Evolutionary conservation across 768 basidiomycete species (phyloP).

Genomic region (Phlebiopsis flavidoalba): DNA sequence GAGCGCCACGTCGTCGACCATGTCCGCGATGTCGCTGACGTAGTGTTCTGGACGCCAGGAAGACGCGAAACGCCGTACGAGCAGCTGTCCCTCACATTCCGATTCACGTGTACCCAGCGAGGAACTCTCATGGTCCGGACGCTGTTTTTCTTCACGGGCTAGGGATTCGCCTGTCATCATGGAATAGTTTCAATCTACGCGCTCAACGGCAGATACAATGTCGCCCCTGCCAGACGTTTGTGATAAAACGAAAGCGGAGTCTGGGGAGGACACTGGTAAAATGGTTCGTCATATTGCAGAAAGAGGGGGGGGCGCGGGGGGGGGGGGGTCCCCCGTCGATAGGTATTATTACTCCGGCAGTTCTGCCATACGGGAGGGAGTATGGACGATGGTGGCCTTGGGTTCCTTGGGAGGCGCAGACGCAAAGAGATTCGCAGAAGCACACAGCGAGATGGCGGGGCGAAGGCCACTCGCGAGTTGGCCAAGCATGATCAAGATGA

Average conservation of each 20-base stretch:
- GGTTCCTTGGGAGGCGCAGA: constrained; percentile 27
- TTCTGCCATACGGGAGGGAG: constrained; percentile 16
- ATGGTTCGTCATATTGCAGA: constrained; percentile 33
- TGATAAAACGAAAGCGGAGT: constrained; percentile 32
- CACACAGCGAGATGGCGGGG: constrained; percentile 32
- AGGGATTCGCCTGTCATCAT: constrained; percentile 38
- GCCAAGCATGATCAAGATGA: constrained; percentile 38
- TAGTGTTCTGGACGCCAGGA: constrained; percentile 37
- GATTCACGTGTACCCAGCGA: constrained; percentile 37
- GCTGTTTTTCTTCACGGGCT: constrained; percentile 31
- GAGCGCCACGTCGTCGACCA: constrained; percentile 33
- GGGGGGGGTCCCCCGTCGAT: too few species aligned
- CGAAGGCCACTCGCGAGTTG: constrained; percentile 32
- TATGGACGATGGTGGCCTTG: constrained; percentile 23
- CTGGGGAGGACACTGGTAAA: constrained; percentile 30
- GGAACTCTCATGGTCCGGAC: constrained; percentile 25
- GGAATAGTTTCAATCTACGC: constrained; percentile 40
- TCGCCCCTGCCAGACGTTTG: constrained; percentile 36
- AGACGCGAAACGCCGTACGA: constrained; percentile 31
- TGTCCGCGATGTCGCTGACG: constrained; percentile 30
- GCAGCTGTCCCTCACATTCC: constrained; percentile 26
- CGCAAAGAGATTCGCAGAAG: constrained; percentile 16
- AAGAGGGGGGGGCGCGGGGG: too few species aligned
- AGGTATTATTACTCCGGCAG: constrained; percentile 7
- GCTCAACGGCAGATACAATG: constrained; percentile 29